Conservation (phyloP, 257 asterid genomes). For the Jasminum sambac region DNA sequence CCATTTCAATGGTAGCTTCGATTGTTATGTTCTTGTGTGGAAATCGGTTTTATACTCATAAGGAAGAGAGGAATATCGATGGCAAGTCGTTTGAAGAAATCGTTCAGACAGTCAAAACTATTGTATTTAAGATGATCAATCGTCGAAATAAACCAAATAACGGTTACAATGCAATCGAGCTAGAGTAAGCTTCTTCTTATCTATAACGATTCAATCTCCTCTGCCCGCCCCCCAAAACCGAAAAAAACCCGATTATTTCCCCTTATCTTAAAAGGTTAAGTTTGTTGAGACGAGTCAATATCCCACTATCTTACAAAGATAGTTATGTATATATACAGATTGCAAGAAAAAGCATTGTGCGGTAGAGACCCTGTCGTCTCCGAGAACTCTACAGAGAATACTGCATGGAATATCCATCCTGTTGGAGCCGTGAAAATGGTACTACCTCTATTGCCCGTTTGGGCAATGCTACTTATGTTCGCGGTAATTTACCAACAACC, state of each 20-base stretch:
- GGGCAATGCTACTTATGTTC: slow-evolving; percentile 78
- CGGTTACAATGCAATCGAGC: slow-evolving; percentile 44
- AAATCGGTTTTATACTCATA: slow-evolving; percentile 44
- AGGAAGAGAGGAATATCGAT: slow-evolving; percentile 24
- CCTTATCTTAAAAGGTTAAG: no score
- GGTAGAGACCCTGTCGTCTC: slow-evolving; percentile 29
- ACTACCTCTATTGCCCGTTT: slow-evolving; percentile 65
- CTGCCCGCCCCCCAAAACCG: neutral
- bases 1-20: slow-evolving; percentile 56
- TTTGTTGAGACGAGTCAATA: no score
- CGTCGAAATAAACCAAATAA: slow-evolving; percentile 27
- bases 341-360: slow-evolving; percentile 48
- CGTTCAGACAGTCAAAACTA: slow-evolving; percentile 41
- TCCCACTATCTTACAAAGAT: no score
- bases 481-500: slow-evolving; percentile 96
- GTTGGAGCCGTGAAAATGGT: slow-evolving; percentile 43
- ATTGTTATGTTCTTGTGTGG: slow-evolving; percentile 58
- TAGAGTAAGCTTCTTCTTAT: slow-evolving; percentile 57
- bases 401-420: slow-evolving; percentile 27
- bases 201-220: neutral
- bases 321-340: no score
- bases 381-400: slow-evolving; percentile 4
- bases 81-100: slow-evolving; percentile 35
- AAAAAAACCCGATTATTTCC: no score
- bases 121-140: slow-evolving; percentile 37